phyloP scores from a whole-genome alignment of 371 early-diverging fungal genomes.

The Mortierella sp. region DNA sequence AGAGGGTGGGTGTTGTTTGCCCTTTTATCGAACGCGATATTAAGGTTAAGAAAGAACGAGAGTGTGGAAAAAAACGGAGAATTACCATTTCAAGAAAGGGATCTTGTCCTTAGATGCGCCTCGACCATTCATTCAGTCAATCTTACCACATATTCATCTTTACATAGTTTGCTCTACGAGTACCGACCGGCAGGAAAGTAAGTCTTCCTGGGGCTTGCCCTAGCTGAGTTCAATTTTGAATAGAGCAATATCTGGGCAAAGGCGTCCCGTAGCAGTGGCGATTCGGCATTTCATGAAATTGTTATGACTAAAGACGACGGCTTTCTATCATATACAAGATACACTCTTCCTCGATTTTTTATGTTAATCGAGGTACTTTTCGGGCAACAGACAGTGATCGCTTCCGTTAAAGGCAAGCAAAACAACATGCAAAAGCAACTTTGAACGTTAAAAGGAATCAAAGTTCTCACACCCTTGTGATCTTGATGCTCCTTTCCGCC shows the following conservation, averaged over 20 bases:
- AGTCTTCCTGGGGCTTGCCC: not conserved
- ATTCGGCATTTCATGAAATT: slow-evolving; percentile 21
- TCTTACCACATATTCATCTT: no score
- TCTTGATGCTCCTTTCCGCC: not conserved
- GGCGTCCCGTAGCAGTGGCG: slow-evolving; percentile 1
- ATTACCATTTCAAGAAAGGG: slow-evolving; percentile 31
- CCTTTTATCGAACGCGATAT: not conserved
- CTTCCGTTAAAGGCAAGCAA: slow-evolving; percentile 31
- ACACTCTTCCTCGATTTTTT: not conserved
- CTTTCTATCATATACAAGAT: not conserved
- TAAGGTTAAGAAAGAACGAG: not conserved
- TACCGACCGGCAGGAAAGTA: no score
- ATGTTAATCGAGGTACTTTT: not conserved
- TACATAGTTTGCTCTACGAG: no score
- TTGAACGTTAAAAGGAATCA: not conserved
- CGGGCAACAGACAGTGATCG: slow-evolving; percentile 3
- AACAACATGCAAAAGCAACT: not conserved
- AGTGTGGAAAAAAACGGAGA: slow-evolving; percentile 28
- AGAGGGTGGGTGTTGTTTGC: not conserved
- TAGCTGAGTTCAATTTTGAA: not conserved
- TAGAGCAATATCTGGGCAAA: not conserved
- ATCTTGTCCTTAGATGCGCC: no score
- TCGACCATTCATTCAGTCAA: no score
- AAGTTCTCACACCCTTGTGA: slow-evolving; percentile 1
- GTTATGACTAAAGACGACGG: slow-evolving; percentile 19